Conservation (phyloP, 2,329 filamentous ascomycete genomes). For the Nannizziopsis barbatae region DNA sequence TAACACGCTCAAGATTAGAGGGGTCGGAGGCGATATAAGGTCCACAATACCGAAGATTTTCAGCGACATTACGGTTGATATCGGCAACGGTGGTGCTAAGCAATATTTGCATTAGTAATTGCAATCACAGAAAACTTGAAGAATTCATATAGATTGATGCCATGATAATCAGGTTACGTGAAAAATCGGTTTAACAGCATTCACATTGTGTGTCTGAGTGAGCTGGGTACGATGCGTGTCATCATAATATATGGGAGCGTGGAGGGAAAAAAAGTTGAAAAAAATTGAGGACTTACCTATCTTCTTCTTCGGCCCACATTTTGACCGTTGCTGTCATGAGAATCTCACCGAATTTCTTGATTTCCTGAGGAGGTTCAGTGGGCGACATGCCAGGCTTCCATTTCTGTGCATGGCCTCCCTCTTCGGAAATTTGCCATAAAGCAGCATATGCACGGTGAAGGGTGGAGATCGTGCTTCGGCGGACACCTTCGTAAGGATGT, state of each 20-base stretch:
- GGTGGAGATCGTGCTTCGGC: slow-evolving; percentile 82
- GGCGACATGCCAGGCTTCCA: slow-evolving; percentile 76
- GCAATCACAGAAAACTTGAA: slow-evolving; percentile 13
- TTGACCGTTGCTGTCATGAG: slow-evolving; percentile 74
- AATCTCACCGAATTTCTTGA: slow-evolving; percentile 75
- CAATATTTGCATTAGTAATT: slow-evolving; percentile 33
- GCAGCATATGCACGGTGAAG: slow-evolving; percentile 89
- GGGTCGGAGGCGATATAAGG: slow-evolving; percentile 69
- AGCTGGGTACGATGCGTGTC: slow-evolving; percentile 95
- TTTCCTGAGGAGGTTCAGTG: slow-evolving; percentile 62
- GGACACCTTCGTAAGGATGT: slow-evolving; percentile 84
- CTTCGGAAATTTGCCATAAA: slow-evolving; percentile 78
- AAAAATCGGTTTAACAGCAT: slow-evolving; percentile 78
- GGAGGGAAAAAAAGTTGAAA: slow-evolving; percentile 14
- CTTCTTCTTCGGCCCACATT: slow-evolving; percentile 79
- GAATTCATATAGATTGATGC: slow-evolving; percentile 13
- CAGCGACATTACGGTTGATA: slow-evolving; percentile 85
- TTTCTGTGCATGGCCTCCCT: slow-evolving; percentile 62
- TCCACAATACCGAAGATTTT: slow-evolving; percentile 81
- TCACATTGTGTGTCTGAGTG: slow-evolving; percentile 87
- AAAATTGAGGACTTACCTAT: slow-evolving; percentile 59
- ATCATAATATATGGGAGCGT: slow-evolving; percentile 52
- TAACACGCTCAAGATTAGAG: slow-evolving; percentile 62
- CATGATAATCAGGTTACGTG: slow-evolving; percentile 16
- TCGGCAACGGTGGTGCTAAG: slow-evolving; percentile 76